Conservation (phyloP, 257 asterid species). For the Misopates orontium region DNA sequence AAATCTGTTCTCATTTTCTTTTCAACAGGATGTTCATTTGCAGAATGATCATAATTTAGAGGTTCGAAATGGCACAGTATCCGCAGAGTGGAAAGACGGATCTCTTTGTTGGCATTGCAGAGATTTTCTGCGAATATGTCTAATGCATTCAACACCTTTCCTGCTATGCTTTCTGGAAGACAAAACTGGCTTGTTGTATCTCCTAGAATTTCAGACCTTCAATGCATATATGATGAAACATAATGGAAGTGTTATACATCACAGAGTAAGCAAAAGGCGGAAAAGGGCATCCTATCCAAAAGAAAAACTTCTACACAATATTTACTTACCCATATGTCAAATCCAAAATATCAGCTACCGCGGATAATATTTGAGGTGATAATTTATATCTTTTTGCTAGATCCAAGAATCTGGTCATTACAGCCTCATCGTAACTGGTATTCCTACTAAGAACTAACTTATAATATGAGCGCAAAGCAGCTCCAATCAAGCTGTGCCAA, state of each 20-base stretch:
- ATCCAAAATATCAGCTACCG: conserved; percentile 79
- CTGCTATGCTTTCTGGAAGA: conserved; percentile 52
- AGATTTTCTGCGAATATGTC: conserved; percentile 65
- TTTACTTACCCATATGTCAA: conserved; percentile 54
- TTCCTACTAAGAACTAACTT: conserved; percentile 45
- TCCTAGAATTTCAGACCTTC: conserved; percentile 41
- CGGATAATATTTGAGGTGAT: conserved; percentile 72
- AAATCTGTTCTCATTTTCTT: conserved; percentile 37
- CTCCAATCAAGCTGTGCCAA: conserved; percentile 78
- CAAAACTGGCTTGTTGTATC: conserved; percentile 38
- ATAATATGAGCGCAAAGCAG: conserved; percentile 60
- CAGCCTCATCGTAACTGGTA: conserved; percentile 39
- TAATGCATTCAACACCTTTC: conserved; percentile 47
- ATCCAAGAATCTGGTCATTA: conserved; percentile 49
- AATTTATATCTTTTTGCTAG: conserved; percentile 65
- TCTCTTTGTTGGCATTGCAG: conserved; percentile 53
- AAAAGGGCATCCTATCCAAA: conserved; percentile 3
- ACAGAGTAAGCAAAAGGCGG: conserved; percentile 16
- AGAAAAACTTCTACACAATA: conserved; percentile 3
- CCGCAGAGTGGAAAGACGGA: conserved; percentile 79
- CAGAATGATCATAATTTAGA: conserved; percentile 34
- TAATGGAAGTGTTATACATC: conserved; percentile 17
- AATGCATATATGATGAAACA: conserved; percentile 32
- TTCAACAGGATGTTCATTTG: conserved; percentile 40
- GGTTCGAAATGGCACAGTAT: conserved; percentile 79